Base-by-base conservation (phyloP, 2,329 filamentous ascomycete genomes). In the Neonectria hederae region DNA sequence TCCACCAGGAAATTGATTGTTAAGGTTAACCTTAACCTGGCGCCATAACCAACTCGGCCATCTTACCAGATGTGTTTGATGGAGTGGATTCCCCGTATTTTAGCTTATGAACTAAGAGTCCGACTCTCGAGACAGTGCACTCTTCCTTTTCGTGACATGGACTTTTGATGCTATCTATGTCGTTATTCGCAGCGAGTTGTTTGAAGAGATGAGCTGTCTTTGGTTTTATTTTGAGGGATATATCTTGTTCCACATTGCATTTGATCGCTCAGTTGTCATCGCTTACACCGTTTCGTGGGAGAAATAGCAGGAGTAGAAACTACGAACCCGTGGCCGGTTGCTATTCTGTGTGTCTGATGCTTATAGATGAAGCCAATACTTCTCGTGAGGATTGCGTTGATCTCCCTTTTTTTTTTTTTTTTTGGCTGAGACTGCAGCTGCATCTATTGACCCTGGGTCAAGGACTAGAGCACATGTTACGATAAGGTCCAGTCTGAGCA, bases 11-110 rank as follows among this genome's bases (percentile, higher is more conserved):
- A 69, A 63, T 48, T 55, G 49, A 26, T 53, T 71, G 67, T 73
- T 71, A 71, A 75, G 72, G 70, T 72, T 72, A 19, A 71, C 75
- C 75, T 76, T 76, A 76, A 76, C 75, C 74, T 76, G 73, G 65
- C 75, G 75, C 75, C 75, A 76, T 76, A 76, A 76, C 75, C 75
- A 76, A 75, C 75, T 76, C 75, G 75, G 75, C 75, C 75, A 76
- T 76, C 75, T 76, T 69, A 74, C 74, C 74, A 58, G 54, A 35
- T 56, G 43, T 17, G 9, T 43, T 66, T 24, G 26, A 53, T 68
- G 19, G 0, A 1, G 0, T 0, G 0, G 0, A 0, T 0, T 1
- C 0, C 0, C 14, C 35, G 30, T 42, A 43, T 45, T 58, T 8
- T 10, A 13, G 8, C 14, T 3, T 58, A 65, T 35, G 17, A 21